phyloP scores from a whole-genome alignment of 2,329 filamentous ascomycete species.

The Claviceps spartinae region DNA sequence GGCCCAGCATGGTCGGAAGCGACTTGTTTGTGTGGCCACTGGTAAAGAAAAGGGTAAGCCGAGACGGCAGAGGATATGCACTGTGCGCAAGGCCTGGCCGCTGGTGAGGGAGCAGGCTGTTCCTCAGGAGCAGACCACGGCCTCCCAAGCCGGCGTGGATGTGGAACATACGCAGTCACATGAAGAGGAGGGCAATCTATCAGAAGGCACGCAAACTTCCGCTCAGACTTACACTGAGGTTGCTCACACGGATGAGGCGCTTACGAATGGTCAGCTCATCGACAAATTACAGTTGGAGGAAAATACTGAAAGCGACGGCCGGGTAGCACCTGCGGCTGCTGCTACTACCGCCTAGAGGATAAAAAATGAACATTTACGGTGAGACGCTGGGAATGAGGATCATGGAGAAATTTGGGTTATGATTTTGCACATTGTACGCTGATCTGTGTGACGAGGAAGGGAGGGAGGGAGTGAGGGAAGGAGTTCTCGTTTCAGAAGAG shows the following conservation, averaged over 20 bases:
- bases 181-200: conserved; percentile 3
- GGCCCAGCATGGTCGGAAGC: conserved; percentile 20
- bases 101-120: background rate
- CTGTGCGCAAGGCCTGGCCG: conserved; percentile 29
- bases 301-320: conserved; percentile 7
- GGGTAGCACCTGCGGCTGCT: background rate
- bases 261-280: conserved; percentile 16
- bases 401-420: too few species aligned
- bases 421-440: too few species aligned
- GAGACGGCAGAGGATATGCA: conserved; percentile 35
- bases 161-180: conserved; percentile 16
- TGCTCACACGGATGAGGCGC: conserved; percentile 10
- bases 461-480: rapidly evolving
- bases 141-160: too few species aligned
- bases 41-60: conserved; percentile 33
- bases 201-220: conserved; percentile 16
- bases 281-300: conserved; percentile 20
- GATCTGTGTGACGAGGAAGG: too few species aligned
- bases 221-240: conserved; percentile 2
- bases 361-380: too few species aligned
- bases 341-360: background rate
- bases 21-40: conserved; percentile 30
- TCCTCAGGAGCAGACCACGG: background rate
- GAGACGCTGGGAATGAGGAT: too few species aligned
- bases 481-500: too few species aligned